Evolutionary conservation across 805 yeast genomes (phyloP).

Genomic region (Nakazawaea wickerhamii): DNA sequence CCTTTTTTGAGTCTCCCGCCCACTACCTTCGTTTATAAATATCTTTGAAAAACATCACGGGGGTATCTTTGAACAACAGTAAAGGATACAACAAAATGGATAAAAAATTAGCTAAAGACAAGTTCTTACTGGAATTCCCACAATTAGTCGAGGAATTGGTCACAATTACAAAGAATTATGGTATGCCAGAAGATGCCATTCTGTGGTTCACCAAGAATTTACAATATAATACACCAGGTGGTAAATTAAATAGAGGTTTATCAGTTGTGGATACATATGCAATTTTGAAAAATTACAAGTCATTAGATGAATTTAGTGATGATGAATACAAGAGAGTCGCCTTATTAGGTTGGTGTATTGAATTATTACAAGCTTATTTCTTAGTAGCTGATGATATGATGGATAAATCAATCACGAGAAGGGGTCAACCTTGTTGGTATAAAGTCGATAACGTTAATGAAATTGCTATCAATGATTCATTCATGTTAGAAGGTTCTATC

Average conservation of each 20-base stretch:
- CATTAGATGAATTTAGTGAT: slow-evolving; percentile 50
- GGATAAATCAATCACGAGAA: slow-evolving; percentile 94
- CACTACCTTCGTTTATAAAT: too few relatives aligned
- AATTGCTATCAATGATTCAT: slow-evolving; percentile 95
- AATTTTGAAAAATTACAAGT: slow-evolving; percentile 59
- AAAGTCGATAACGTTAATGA: slow-evolving; percentile 72
- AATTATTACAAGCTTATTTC: slow-evolving; percentile 92
- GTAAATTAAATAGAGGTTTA: slow-evolving; percentile 92
- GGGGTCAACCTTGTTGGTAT: slow-evolving; percentile 99
- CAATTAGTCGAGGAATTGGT: slow-evolving; percentile 70
- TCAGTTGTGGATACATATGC: slow-evolving; percentile 92
- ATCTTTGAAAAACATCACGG: too few relatives aligned
- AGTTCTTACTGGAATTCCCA: slow-evolving; percentile 68
- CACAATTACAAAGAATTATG: slow-evolving; percentile 55
- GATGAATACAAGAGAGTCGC: slow-evolving; percentile 83
- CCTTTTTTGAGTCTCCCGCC: too few relatives aligned
- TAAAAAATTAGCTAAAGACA: slow-evolving; percentile 39
- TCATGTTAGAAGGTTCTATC: slow-evolving; percentile 93
- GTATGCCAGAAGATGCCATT: slow-evolving; percentile 81
- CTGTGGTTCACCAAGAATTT: slow-evolving; percentile 75
- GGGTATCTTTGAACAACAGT: too few relatives aligned
- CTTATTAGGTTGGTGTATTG: slow-evolving; percentile 91
- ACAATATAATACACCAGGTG: slow-evolving; percentile 90
- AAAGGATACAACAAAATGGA: slow-evolving; percentile 21
- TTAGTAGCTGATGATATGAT: slow-evolving; percentile 97